A percentile compares a stretch with the other conserved stretches of the same genome.
Evolutionary conservation across 1,284 basidiomycete genomes (phyloP).

Genomic region (Hemileia vastatrix): DNA sequence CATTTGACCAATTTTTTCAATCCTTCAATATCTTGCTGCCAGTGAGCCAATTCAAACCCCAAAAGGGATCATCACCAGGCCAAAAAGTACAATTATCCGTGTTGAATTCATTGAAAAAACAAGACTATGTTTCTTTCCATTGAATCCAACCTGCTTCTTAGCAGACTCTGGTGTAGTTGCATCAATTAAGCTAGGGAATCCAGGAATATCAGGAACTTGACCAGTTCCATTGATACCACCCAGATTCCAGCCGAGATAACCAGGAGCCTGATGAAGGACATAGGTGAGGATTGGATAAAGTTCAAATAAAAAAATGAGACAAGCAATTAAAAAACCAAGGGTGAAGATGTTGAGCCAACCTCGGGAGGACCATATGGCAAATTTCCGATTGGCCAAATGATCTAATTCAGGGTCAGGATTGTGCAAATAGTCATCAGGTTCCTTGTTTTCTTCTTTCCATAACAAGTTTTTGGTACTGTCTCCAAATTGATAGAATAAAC

Average conservation of each 20-base stretch:
- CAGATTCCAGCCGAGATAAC: conserved; percentile 14
- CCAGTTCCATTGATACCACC: conserved; percentile 37
- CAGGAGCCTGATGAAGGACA: conserved; percentile 29
- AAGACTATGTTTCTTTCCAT: conserved; percentile 50
- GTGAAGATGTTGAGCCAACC: conserved; percentile 35
- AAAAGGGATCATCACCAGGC: conserved; percentile 53
- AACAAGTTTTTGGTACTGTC: conserved; percentile 19
- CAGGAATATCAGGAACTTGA: conserved; percentile 47
- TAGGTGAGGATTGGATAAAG: conserved; percentile 28
- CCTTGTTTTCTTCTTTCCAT: conserved; percentile 22
- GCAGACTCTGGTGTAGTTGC: conserved; percentile 57
- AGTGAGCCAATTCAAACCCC: conserved; percentile 65
- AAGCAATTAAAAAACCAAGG: conserved; percentile 36
- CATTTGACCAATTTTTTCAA: conserved; percentile 39
- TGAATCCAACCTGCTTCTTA: conserved; percentile 52
- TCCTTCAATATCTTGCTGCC: conserved; percentile 21
- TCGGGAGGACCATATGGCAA: conserved; percentile 26
- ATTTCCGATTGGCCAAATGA: conserved; percentile 17
- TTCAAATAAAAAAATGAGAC: conserved; percentile 32
- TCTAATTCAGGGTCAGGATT: conserved; percentile 22
- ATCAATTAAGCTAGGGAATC: conserved; percentile 52
- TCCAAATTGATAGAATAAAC: conserved; percentile 2
- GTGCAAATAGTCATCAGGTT: conserved; percentile 19
- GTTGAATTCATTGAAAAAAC: conserved; percentile 92
- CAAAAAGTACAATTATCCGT: conserved; percentile 56